Evolutionary conservation across 2,329 filamentous ascomycete species (phyloP).

Genomic region (Fusarium proliferatum): DNA sequence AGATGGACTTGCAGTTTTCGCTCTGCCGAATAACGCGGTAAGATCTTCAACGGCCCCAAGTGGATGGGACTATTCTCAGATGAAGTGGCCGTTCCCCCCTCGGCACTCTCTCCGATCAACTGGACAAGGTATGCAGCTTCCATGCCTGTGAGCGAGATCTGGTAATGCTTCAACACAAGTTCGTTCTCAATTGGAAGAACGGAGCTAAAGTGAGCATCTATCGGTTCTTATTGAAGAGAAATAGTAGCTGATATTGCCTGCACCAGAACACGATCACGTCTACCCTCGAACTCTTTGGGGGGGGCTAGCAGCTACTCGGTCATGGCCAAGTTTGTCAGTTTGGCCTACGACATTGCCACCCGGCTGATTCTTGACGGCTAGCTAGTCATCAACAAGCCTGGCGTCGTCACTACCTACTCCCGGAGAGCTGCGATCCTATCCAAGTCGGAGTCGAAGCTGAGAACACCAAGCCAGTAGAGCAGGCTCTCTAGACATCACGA

Average conservation of each 20-base stretch:
- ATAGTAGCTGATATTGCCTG: background rate
- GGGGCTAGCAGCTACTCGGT: background rate
- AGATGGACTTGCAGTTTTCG: background rate
- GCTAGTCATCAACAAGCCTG: background rate
- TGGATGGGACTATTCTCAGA: background rate
- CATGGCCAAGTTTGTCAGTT: background rate
- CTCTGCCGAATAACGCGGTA: background rate
- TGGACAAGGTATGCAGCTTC: background rate
- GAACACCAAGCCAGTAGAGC: background rate
- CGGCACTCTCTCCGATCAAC: background rate
- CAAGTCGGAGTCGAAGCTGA: background rate
- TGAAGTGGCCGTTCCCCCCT: background rate
- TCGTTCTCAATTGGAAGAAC: background rate
- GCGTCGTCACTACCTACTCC: background rate
- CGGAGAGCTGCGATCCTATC: background rate
- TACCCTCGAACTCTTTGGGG: background rate
- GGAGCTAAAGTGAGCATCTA: background rate
- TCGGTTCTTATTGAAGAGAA: rapidly evolving
- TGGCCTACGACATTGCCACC: background rate
- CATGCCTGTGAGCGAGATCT: background rate
- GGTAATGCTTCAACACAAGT: background rate
- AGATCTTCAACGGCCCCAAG: background rate
- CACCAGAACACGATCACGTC: background rate
- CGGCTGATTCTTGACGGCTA: background rate
- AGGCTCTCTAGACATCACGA: background rate